Evolutionary conservation across 169 alveolate species (phyloP), one percentile per base, ranked within the genome.

Genomic region (Plasmodium adleri): DNA sequence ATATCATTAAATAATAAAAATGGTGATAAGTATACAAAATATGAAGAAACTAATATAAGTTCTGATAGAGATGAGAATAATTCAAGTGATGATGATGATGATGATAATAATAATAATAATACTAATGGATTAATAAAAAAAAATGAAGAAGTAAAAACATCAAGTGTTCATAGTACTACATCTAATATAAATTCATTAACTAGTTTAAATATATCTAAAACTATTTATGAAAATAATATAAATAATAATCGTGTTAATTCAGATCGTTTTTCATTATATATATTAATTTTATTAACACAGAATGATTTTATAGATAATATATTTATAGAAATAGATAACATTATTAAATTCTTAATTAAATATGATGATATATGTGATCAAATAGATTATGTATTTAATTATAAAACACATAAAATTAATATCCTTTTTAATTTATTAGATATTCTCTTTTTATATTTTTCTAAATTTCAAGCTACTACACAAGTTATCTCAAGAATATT

Each of bases 331-430:
- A 63, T 86, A 2, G 92, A 86, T n/a, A 86, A 17, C 49, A 86
- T 86, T 17, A 15, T 86, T 8, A 86, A 86, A 26, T 86, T 86
- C 5, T 28, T 86, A 71, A 72, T 86, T 0, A 86, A 86, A 58
- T 72, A 71, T 47, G 76, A 86, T 72, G 87, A 62, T 1, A 32
- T 60, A n/a, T 86, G 76, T 71, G 67, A 47, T 1, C 45, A 86
- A 60, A 59, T 60, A 2, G 87, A 71, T 39, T 72, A 71, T 52
- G 87, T 71, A 2, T 71, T 71, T 45, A 86, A 66, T 49, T 86
- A 86, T 56, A 86, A 62, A 60, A 54, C 87, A 8, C 92, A 86
- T 59, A 86, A 86, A 59, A 70, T 86, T 0, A 86, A 86, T 63
- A 73, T 86, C 2, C 60, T 86, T 7, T 86, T 86, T 71, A 86